Conservation (phyloP, 176 grass and related monocot genomes). For the Oryza glaberrima region DNA sequence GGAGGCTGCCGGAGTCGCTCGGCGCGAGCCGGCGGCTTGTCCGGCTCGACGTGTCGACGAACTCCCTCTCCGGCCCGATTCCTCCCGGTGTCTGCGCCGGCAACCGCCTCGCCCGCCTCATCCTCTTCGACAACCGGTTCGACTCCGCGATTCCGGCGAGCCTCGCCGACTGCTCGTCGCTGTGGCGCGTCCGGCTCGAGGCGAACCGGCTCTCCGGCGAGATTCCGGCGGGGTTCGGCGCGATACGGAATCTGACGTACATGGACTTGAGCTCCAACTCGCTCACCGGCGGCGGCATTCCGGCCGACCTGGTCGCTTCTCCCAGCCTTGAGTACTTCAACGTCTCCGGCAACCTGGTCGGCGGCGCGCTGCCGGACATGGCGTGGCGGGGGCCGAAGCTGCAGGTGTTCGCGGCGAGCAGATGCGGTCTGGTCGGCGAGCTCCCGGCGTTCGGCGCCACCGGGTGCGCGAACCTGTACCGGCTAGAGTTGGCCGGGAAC, state of each 20-base stretch:
- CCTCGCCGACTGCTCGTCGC: conserved; percentile 70
- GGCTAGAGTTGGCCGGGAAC: conserved; percentile 75
- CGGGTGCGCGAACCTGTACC: conserved; percentile 76
- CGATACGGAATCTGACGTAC: conserved; percentile 74
- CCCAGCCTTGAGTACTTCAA: conserved; percentile 79
- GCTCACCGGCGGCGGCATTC: conserved; percentile 60
- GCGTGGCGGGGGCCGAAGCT: conserved; percentile 64
- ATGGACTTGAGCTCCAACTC: conserved; percentile 79
- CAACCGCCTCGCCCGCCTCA: conserved; percentile 64
- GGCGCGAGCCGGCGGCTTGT: conserved; percentile 54
- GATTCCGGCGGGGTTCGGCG: conserved; percentile 74
- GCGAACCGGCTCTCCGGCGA: conserved; percentile 59
- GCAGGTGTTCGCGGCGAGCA: conserved; percentile 68
- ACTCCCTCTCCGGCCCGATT: conserved; percentile 66
- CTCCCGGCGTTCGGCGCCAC: conserved; percentile 58
- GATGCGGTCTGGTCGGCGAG: conserved; percentile 51
- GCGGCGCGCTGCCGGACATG: conserved; percentile 45
- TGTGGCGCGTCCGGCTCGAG: conserved; percentile 80
- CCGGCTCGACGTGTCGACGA: conserved; percentile 83
- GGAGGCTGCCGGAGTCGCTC: conserved; percentile 57
- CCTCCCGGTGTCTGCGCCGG: conserved; percentile 63
- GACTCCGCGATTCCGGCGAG: conserved; percentile 63
- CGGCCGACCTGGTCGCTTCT: conserved; percentile 50
- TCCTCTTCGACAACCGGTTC: conserved; percentile 87
- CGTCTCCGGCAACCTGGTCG: conserved; percentile 71